Conservation (phyloP, 1,139 yeast genomes). For the Candida pseudoviswanathii region DNA sequence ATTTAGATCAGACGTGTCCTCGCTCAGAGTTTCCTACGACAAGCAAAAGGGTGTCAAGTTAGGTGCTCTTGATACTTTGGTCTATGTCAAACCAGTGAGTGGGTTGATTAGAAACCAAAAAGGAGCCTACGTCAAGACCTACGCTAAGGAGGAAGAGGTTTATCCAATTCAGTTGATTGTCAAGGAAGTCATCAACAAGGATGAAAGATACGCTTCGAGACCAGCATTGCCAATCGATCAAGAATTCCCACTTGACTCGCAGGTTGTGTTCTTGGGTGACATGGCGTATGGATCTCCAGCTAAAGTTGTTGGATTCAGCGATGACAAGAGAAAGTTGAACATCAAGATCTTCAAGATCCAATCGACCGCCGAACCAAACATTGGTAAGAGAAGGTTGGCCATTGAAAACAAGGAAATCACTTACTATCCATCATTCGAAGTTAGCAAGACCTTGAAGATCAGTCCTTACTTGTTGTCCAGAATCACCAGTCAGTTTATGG, state of each 20-base stretch:
- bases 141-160: conserved; percentile 50
- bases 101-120: conserved; percentile 70
- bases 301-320: conserved; percentile 63
- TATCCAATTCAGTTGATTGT: conserved; percentile 82
- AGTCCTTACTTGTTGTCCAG: conserved; percentile 71
- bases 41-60: conserved; percentile 61
- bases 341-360: conserved; percentile 54
- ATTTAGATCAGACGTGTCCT: conserved; percentile 33
- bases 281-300: conserved; percentile 90
- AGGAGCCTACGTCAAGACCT: conserved; percentile 81
- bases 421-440: conserved; percentile 70
- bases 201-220: conserved; percentile 70
- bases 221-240: conserved; percentile 77
- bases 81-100: conserved; percentile 71
- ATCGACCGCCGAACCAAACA: conserved; percentile 57
- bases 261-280: conserved; percentile 83
- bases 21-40: conserved; percentile 15
- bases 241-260: conserved; percentile 76
- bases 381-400: conserved; percentile 60
- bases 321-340: conserved; percentile 46
- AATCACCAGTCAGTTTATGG: conserved; percentile 71
- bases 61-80: conserved; percentile 57
- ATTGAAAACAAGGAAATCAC: conserved; percentile 57
- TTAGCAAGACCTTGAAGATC: conserved; percentile 58
- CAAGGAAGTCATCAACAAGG: conserved; percentile 71